Percentiles rank a stretch among this genome's conserved stretches.
Evolutionary conservation across 352 stramenopile species (phyloP).

Genomic region (Pythium vanterpoolii): DNA sequence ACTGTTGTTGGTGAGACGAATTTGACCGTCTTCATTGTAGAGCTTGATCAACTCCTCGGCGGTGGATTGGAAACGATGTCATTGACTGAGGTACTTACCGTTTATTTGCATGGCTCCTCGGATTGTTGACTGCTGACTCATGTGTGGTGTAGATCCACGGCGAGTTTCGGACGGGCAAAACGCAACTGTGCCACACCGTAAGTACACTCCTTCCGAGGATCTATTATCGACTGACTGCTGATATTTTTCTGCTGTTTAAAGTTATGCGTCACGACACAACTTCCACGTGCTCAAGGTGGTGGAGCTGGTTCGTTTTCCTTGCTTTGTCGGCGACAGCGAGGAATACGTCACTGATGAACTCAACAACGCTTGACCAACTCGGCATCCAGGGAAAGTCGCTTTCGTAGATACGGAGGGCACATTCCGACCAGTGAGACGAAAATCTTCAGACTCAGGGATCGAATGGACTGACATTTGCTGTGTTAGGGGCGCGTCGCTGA

Average conservation of each 20-base stretch:
- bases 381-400: slow-evolving; percentile 68
- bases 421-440: slow-evolving; percentile 75
- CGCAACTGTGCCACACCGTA: slow-evolving; percentile 92
- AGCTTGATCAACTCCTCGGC: slow-evolving; percentile 83
- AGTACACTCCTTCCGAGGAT: not conserved
- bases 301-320: slow-evolving; percentile 53
- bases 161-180: slow-evolving; percentile 94
- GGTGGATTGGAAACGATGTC: slow-evolving; percentile 89
- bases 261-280: slow-evolving; percentile 80
- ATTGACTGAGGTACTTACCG: slow-evolving; percentile 79
- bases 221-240: not conserved
- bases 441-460: not conserved
- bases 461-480: not conserved
- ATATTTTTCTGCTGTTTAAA: slow-evolving; percentile 8
- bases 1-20: not conserved
- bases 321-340: not conserved
- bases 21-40: slow-evolving; percentile 22
- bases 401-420: slow-evolving; percentile 92
- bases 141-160: slow-evolving; percentile 66
- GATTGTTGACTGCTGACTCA: not conserved
- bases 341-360: not conserved
- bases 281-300: slow-evolving; percentile 79
- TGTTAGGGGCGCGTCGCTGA: slow-evolving; percentile 69
- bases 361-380: not conserved
- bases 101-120: not conserved